A percentile compares a stretch with the other conserved stretches of the same genome.
Evolutionary conservation across 352 stramenopile genomes (phyloP).

Genomic region (Phytophthora rubi): DNA sequence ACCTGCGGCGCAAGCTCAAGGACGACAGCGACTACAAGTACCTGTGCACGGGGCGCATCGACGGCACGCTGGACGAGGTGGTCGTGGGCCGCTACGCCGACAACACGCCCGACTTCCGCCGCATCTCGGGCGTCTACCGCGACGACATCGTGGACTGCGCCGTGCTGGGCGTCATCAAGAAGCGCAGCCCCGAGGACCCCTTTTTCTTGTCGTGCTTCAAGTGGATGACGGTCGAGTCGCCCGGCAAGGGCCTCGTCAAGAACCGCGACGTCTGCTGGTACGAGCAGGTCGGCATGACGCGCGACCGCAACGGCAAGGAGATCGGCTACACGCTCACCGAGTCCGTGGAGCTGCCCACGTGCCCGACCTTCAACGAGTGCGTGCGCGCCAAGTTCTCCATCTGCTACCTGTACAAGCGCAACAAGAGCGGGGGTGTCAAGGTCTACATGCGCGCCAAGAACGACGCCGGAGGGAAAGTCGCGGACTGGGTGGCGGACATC

Average conservation of each 20-base stretch:
- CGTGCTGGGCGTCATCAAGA: conserved; percentile 70
- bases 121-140: conserved; percentile 76
- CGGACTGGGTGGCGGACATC: conserved; percentile 74
- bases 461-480: conserved; percentile 69
- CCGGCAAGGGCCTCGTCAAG: conserved; percentile 75
- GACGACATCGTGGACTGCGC: conserved; percentile 82
- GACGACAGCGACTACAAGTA: conserved; percentile 68
- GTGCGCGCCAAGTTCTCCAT: conserved; percentile 74
- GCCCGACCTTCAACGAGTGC: conserved; percentile 68
- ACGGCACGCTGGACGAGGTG: conserved; percentile 77
- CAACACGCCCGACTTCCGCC: conserved; percentile 69
- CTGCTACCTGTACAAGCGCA: conserved; percentile 79
- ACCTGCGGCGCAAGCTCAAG: conserved; percentile 53
- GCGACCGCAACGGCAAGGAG: conserved; percentile 77
- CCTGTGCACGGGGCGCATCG: conserved; percentile 64
- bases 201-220: conserved; percentile 86
- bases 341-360: conserved; percentile 74
- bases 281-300: conserved; percentile 72
- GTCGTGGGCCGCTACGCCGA: conserved; percentile 80
- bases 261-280: conserved; percentile 85
- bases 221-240: conserved; percentile 81
- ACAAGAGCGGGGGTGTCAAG: conserved; percentile 76
- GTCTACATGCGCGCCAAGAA: conserved; percentile 84
- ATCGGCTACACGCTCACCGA: conserved; percentile 82
- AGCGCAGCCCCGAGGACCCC: conserved; percentile 48